Base-by-base conservation (phyloP, 2,329 filamentous ascomycete genomes). In the Aspergillus bombycis region DNA sequence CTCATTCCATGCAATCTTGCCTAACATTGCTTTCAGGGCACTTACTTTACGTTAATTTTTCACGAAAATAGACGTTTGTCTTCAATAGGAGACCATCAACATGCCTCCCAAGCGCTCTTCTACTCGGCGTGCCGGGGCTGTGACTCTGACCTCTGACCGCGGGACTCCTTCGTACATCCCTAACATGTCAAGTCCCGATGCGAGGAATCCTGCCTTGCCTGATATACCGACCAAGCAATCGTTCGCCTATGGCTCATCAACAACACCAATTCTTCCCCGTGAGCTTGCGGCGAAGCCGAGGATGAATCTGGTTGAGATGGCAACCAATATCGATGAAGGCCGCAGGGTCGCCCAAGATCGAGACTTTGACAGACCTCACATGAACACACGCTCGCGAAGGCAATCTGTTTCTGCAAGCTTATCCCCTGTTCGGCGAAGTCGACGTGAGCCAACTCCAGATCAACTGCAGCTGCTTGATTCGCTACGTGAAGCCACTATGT, bases 201-300 rank as follows among this genome's bases (percentile, higher is more conserved):
- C 57, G 43, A 67, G 56, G 36, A 67, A 72, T 64, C 72, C 74
- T 48, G 65, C 62, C 58, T 67, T 81, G 38, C 78, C 78, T 8
- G 71, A 74, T 57, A 68, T 80, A 55, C 76, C 78, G 46, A 75
- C 75, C 28, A 75, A 77, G 59, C 74, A 76, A 53, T 79, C 79
- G 1, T 80, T 76, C 61, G 76, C 76, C 16, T 80, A 81, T 71
- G 79, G 79, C 32, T 75, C 77, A 9, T 73, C 72, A 23, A 72
- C 73, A 26, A 74, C 75, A 14, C 72, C 77, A 19, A 68, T 72
- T 28, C 67, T 80, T 23, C 78, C 79, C 11, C 71, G 72, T 53
- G 72, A 73, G 66, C 68, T 79, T 30, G 64, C 70, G n/a, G 65
- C 72, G 4, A 68, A 74, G 41, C 71, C 73, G 16, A 67, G 68